These are phyloP conservation scores for Protomyces inundatus DNA, from an alignment of 1,139 yeast species.

Conservation along the genomic window DNA sequence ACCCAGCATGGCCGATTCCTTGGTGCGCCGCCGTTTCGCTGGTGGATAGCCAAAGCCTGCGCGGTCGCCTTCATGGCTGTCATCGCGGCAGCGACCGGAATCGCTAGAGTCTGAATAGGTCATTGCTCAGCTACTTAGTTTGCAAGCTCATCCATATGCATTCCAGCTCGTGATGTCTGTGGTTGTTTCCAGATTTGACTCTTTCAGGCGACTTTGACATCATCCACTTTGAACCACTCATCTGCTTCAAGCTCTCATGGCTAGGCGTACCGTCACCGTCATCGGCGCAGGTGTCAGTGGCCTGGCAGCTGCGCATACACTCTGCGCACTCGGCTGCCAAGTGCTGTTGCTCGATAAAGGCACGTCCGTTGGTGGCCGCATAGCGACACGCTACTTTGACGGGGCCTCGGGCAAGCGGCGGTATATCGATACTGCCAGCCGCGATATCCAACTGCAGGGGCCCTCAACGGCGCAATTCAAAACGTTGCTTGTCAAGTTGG, in stretches of 20 bases:
- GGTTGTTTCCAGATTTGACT: too few relatives aligned
- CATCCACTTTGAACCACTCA: too few relatives aligned
- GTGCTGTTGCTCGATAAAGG: conserved; percentile 14
- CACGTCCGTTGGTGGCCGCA: conserved; percentile 14
- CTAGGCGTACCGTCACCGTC: neutral
- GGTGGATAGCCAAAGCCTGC: conserved; percentile 3
- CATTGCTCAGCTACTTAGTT: neutral
- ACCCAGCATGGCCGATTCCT: conserved; percentile 30
- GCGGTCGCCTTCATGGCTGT: neutral
- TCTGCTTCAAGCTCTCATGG: neutral
- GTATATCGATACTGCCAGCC: conserved; percentile 17
- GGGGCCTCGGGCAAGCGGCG: neutral
- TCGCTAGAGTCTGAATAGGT: neutral
- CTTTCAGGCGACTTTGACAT: too few relatives aligned
- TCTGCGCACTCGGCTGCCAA: conserved; percentile 3
- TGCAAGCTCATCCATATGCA: too few relatives aligned
- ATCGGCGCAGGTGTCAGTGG: conserved; percentile 24
- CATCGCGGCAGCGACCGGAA: neutral
- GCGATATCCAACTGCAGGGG: neutral
- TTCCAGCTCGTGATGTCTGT: too few relatives aligned
- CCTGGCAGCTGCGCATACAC: conserved; percentile 11
- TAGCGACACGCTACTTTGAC: conserved; percentile 11
- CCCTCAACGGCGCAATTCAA: conserved; percentile 3
- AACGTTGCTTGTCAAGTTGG: neutral
- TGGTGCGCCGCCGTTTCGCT: conserved; percentile 9